phyloP scores from a whole-genome alignment of 495 filamentous ascomycete species.

The Talaromyces stipitatus region DNA sequence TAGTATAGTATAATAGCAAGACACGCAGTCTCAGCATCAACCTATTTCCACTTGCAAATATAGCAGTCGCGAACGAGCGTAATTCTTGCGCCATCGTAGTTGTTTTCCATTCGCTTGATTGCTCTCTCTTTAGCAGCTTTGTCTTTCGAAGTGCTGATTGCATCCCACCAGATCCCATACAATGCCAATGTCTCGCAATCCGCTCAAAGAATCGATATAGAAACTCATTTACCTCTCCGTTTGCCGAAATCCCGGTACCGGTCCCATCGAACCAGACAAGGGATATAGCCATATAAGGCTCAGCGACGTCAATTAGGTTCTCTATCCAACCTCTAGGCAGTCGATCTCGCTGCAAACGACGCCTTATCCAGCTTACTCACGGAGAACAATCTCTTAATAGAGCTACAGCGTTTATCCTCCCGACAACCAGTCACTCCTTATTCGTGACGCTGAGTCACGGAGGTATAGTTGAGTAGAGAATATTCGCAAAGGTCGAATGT shows the following conservation, averaged over 20 bases:
- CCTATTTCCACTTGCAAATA: too few species aligned
- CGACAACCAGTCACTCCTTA: neutral
- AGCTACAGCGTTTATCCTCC: neutral
- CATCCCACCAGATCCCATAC: constrained; percentile 25
- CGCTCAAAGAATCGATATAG: constrained; percentile 12
- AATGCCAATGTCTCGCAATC: neutral
- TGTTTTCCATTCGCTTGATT: too few species aligned
- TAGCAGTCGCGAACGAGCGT: too few species aligned
- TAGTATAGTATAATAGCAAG: constrained; percentile 10
- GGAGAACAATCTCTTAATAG: neutral
- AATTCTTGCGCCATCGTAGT: too few species aligned
- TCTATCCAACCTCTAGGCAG: constrained; percentile 40
- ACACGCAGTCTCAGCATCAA: too few species aligned
- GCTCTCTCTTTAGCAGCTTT: too few species aligned
- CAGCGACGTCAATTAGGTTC: constrained; percentile 20
- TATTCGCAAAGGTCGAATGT: constrained; percentile 16
- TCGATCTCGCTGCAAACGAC: constrained; percentile 26
- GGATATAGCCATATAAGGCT: constrained; percentile 22
- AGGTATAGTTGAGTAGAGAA: constrained; percentile 12
- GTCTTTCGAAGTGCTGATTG: constrained; percentile 11
- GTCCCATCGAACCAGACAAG: constrained; percentile 24
- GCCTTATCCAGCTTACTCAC: neutral
- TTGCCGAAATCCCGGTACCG: constrained; percentile 10
- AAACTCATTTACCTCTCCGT: constrained; percentile 17
- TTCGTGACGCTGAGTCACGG: constrained; percentile 16